phyloP scores from a whole-genome alignment of 352 stramenopile species.

The Phytophthora hibernalis region DNA sequence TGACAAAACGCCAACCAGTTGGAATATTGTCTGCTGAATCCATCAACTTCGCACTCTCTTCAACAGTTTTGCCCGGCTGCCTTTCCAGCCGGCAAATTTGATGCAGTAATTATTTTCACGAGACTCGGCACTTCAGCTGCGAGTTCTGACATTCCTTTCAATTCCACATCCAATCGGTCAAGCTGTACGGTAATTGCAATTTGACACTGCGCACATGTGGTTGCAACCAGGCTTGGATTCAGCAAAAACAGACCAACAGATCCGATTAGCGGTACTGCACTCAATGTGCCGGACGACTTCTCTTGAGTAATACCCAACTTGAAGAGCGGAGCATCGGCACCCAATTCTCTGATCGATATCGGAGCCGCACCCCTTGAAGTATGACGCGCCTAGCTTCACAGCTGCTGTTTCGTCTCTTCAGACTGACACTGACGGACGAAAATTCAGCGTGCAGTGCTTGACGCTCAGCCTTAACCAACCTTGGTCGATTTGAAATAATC shows the following conservation, averaged over 20 bases:
- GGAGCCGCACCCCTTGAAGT: slow-evolving; percentile 41
- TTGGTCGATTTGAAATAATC: slow-evolving; percentile 26
- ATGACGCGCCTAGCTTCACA: slow-evolving; percentile 11
- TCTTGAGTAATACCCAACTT: slow-evolving; percentile 35
- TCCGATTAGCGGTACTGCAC: slow-evolving; percentile 23
- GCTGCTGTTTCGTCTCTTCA: slow-evolving; percentile 10
- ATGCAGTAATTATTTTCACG: slow-evolving; percentile 19
- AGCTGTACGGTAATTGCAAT: slow-evolving; percentile 22
- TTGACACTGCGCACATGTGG: slow-evolving; percentile 22
- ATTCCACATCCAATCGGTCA: slow-evolving; percentile 26
- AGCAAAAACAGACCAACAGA: slow-evolving; percentile 35
- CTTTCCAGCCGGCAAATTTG: slow-evolving; percentile 10
- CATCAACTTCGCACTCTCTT: background rate
- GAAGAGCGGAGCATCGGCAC: slow-evolving; percentile 17
- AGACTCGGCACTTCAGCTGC: slow-evolving; percentile 8
- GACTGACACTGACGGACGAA: slow-evolving; percentile 38
- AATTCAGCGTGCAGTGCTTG: slow-evolving; percentile 39
- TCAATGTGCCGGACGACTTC: slow-evolving; percentile 35
- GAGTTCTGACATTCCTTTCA: slow-evolving; percentile 28
- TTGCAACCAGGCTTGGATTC: slow-evolving; percentile 22
- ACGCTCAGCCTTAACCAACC: slow-evolving; percentile 32
- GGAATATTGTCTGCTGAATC: background rate
- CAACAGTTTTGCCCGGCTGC: background rate
- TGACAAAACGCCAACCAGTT: slow-evolving; percentile 37
- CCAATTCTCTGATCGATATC: slow-evolving; percentile 10